Conservation (phyloP, 352 stramenopile genomes). For the Detonula confervacea region DNA sequence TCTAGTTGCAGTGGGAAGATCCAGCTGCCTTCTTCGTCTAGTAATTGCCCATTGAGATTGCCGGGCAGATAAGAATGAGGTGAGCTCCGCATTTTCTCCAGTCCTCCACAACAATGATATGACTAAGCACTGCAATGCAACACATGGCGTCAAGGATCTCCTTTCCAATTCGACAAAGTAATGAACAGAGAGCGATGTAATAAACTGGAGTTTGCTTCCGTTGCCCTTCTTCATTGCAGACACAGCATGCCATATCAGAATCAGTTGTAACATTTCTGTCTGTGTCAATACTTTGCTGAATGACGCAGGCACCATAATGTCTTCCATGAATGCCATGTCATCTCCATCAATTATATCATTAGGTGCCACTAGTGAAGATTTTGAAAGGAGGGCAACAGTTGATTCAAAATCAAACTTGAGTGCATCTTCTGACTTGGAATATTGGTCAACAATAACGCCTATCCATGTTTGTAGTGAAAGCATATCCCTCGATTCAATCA, state of each 20-base stretch:
- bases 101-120: conserved; percentile 30
- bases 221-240: conserved; percentile 17
- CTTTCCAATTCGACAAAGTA: conserved; percentile 45
- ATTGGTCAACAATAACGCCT: conserved; percentile 31
- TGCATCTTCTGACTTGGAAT: conserved; percentile 30
- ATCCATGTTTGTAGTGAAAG: conserved; percentile 20
- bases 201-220: conserved; percentile 23
- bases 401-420: conserved; percentile 32
- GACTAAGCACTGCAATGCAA: conserved; percentile 36
- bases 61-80: conserved; percentile 26
- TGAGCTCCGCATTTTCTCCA: conserved; percentile 12
- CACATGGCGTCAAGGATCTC: conserved; percentile 16
- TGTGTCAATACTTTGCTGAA: conserved; percentile 32
- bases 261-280: conserved; percentile 33
- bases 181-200: conserved; percentile 24
- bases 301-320: conserved; percentile 15
- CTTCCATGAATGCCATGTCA: neutral
- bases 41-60: conserved; percentile 36
- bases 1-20: conserved; percentile 15
- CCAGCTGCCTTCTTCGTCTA: conserved; percentile 31
- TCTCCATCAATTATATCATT: conserved; percentile 16
- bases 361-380: conserved; percentile 17
- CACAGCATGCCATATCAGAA: conserved; percentile 36
- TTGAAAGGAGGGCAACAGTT: conserved; percentile 25
- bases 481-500: conserved; percentile 29